Evolutionary conservation across 345 rosid genomes (phyloP).

Genomic region (Arabidopsis thaliana): TAIR10.1 NC_003076.8:16927001-16927500

Average conservation of each 20-base stretch:
- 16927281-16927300: conserved; percentile 78
- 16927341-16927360: conserved; percentile 24
- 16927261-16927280: conserved; percentile 82
- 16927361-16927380: conserved; percentile 33
- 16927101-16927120: conserved; percentile 53
- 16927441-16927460: conserved; percentile 22
- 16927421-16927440: neutral
- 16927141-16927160: conserved; percentile 59
- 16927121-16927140: conserved; percentile 5
- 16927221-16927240: conserved; percentile 58
- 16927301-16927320: conserved; percentile 48
- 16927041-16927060: conserved; percentile 91
- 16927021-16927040: conserved; percentile 45
- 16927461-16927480: conserved; percentile 5
- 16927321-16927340: conserved; percentile 29
- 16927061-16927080: conserved; percentile 76
- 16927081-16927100: conserved; percentile 81
- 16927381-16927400: neutral
- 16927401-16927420: conserved; percentile 18
- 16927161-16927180: conserved; percentile 56
- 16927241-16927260: conserved; percentile 49
- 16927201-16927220: conserved; percentile 63
- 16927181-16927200: conserved; percentile 64
- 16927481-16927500: neutral
- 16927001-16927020: conserved; percentile 18